Evolutionary conservation across 148 eudicot species (phyloP).

Genomic region (Nepenthes mirabilis): DNA sequence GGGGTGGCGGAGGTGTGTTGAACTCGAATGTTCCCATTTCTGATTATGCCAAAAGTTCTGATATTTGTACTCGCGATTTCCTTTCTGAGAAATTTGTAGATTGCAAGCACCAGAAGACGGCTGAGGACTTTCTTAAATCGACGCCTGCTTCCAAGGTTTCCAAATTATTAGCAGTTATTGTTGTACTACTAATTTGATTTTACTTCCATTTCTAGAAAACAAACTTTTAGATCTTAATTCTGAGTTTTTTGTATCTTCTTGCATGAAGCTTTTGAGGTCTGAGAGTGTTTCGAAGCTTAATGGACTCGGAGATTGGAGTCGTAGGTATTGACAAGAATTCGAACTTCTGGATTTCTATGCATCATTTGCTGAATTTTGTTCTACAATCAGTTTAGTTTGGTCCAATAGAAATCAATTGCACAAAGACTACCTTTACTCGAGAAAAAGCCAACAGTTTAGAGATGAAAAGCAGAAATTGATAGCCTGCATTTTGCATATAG

Average conservation of each 20-base stretch:
- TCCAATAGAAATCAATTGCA: too few species aligned
- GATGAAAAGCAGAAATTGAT: too few species aligned
- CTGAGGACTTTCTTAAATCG: constrained; percentile 54
- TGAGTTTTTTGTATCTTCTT: background rate
- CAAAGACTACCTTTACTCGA: too few species aligned
- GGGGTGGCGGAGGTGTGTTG: too few species aligned
- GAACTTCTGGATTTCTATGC: background rate
- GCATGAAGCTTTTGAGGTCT: constrained; percentile 37
- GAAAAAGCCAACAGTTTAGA: too few species aligned
- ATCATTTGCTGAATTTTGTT: too few species aligned
- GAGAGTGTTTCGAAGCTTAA: constrained; percentile 46
- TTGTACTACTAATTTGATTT: background rate
- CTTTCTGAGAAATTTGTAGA: constrained; percentile 16
- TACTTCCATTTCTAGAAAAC: background rate
- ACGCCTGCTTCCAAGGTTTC: constrained; percentile 48
- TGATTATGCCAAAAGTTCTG: background rate
- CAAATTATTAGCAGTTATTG: background rate
- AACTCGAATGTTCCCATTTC: too few species aligned
- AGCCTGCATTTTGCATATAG: too few species aligned
- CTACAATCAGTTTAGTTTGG: too few species aligned
- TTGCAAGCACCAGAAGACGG: constrained; percentile 84
- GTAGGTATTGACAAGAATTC: constrained; percentile 8
- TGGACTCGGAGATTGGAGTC: constrained; percentile 42
- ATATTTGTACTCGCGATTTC: background rate
- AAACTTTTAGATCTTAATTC: background rate